These are phyloP conservation scores for Fusarium multiceps DNA, from an alignment of 2,329 filamentous ascomycete species.

Conservation along the genomic window DNA sequence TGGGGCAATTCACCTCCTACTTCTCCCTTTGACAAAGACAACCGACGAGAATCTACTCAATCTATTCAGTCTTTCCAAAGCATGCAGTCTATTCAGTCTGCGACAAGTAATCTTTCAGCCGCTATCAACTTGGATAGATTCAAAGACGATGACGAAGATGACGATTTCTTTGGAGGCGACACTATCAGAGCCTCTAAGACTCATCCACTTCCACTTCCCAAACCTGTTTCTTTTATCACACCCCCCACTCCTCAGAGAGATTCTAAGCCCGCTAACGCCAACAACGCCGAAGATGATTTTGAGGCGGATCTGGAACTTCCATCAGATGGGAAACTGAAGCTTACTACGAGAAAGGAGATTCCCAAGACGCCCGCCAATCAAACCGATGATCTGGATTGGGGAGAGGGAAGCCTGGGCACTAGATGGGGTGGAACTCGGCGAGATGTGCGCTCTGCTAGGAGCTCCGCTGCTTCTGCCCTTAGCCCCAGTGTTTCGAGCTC, in stretches of 20 bases:
- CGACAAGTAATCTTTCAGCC: conserved; percentile 53
- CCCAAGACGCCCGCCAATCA: conserved; percentile 70
- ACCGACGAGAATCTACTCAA: conserved; percentile 46
- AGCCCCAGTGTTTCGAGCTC: conserved; percentile 94
- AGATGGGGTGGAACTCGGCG: conserved; percentile 87
- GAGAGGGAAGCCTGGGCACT: conserved; percentile 91
- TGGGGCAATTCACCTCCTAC: conserved; percentile 45
- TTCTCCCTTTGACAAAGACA: conserved; percentile 41
- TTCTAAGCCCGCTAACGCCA: conserved; percentile 44
- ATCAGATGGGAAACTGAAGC: conserved; percentile 70
- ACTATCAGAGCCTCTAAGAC: conserved; percentile 77
- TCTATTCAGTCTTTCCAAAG: conserved; percentile 26
- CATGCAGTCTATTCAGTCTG: conserved; percentile 44
- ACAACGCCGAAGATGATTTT: conserved; percentile 70
- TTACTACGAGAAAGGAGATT: conserved; percentile 71
- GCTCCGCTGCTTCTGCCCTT: conserved; percentile 87
- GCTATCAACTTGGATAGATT: conserved; percentile 72
- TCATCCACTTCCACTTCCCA: conserved; percentile 58
- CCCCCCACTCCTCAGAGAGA: conserved; percentile 66
- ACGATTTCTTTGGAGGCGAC: conserved; percentile 70
- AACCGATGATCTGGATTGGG: conserved; percentile 89
- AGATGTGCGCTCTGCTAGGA: conserved; percentile 81
- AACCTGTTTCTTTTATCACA: conserved; percentile 64
- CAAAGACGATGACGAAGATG: conserved; percentile 70
- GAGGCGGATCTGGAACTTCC: conserved; percentile 80